Evolutionary conservation across 768 basidiomycete species (phyloP).

Genomic region (Rhodotorula paludigena): DNA sequence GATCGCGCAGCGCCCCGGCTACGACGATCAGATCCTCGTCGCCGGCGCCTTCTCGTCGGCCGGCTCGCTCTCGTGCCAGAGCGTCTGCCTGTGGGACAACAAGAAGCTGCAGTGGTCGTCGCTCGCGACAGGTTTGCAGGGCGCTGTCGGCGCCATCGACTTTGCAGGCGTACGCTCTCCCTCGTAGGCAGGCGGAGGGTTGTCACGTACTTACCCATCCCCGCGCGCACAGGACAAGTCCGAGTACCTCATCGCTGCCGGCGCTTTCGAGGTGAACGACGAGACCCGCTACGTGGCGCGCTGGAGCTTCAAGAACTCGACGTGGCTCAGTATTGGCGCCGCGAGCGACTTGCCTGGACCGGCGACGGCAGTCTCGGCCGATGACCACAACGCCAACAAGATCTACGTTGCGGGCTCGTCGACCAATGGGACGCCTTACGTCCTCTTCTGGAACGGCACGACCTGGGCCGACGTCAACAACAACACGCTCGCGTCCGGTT

Average conservation of each 20-base stretch:
- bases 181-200: too few species aligned
- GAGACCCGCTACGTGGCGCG: constrained; percentile 66
- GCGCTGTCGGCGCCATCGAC: constrained; percentile 70
- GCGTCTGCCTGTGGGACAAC: constrained; percentile 71
- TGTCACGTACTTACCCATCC: too few species aligned
- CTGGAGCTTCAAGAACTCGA: constrained; percentile 64
- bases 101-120: constrained; percentile 68
- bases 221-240: constrained; percentile 57
- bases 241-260: constrained; percentile 70
- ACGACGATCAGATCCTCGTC: constrained; percentile 64
- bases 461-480: constrained; percentile 65
- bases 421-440: constrained; percentile 63
- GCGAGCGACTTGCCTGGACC: constrained; percentile 71
- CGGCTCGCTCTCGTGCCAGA: constrained; percentile 67
- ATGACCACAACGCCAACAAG: constrained; percentile 71
- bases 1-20: constrained; percentile 60
- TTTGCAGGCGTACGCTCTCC: constrained; percentile 67
- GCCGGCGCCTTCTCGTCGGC: constrained; percentile 82
- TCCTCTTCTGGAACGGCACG: constrained; percentile 77
- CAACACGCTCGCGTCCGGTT: constrained; percentile 43
- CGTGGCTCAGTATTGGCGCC: constrained; percentile 64
- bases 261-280: constrained; percentile 66
- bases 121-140: constrained; percentile 73
- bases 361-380: constrained; percentile 79
- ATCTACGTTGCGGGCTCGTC: constrained; percentile 83